Evolutionary conservation across 108 stramenopile species (phyloP).

Genomic region (Nitzschia palea): DNA sequence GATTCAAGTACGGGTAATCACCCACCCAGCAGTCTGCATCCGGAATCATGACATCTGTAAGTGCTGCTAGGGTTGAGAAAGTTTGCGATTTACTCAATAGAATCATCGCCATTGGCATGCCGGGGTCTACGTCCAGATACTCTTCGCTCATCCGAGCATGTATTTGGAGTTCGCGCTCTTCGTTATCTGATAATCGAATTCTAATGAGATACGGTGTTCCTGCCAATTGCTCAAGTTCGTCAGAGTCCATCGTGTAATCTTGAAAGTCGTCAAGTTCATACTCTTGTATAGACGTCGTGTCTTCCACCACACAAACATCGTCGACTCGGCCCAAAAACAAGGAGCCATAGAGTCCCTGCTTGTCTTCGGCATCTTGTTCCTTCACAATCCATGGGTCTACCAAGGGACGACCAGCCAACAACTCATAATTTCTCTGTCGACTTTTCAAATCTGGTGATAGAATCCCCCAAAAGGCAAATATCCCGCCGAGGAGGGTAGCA

Average conservation of each 20-base stretch:
- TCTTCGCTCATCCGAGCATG: constrained; percentile 77
- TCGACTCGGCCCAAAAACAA: constrained; percentile 57
- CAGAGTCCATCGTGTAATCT: constrained; percentile 64
- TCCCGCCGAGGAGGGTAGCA: constrained; percentile 61
- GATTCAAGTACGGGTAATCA: constrained; percentile 81
- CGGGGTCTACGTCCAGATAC: constrained; percentile 60
- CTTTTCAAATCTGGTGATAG: constrained; percentile 76
- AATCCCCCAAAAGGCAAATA: constrained; percentile 74
- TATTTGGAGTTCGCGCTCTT: constrained; percentile 65
- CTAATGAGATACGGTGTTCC: constrained; percentile 76
- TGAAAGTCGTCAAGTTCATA: constrained; percentile 73
- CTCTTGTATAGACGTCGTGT: constrained; percentile 52
- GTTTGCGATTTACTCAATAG: constrained; percentile 53
- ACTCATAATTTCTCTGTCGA: constrained; percentile 78
- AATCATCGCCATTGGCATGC: constrained; percentile 54
- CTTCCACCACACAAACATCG: constrained; percentile 78
- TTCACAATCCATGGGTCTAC: constrained; percentile 75
- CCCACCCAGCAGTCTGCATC: constrained; percentile 72
- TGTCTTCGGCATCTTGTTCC: constrained; percentile 32
- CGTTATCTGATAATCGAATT: constrained; percentile 42
- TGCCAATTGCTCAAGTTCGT: constrained; percentile 66
- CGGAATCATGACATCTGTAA: constrained; percentile 73
- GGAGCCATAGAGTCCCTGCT: constrained; percentile 70
- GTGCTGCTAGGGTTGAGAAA: constrained; percentile 59
- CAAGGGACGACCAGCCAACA: constrained; percentile 66